Evolutionary conservation across 306 rosid species (phyloP).

Genomic region (Aeschynomene evenia): DNA sequence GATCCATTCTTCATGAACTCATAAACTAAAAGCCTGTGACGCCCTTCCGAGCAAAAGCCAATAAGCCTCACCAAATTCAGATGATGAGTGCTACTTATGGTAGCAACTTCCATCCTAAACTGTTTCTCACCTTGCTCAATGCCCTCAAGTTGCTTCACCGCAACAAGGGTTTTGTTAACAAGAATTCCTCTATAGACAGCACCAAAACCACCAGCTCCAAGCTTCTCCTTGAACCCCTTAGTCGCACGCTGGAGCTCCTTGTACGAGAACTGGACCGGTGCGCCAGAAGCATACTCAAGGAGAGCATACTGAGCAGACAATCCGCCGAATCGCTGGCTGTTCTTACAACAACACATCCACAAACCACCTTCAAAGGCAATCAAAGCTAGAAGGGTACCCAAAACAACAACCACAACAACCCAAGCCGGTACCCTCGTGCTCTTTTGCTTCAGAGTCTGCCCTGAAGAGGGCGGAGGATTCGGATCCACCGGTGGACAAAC

Average conservation of each 20-base stretch:
- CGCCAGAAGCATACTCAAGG: slow-evolving; percentile 97
- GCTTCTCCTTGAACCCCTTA: slow-evolving; percentile 84
- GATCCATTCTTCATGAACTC: slow-evolving; percentile 90
- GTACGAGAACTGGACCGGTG: slow-evolving; percentile 75
- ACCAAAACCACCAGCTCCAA: slow-evolving; percentile 86
- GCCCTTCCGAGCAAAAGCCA: slow-evolving; percentile 92
- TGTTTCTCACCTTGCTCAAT: slow-evolving; percentile 89
- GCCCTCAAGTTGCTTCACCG: slow-evolving; percentile 87
- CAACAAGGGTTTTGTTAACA: slow-evolving; percentile 59
- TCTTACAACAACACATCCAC: slow-evolving; percentile 83
- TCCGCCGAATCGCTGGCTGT: slow-evolving; percentile 46
- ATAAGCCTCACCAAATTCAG: slow-evolving; percentile 80
- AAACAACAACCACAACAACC: slow-evolving; percentile 42
- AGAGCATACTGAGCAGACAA: slow-evolving; percentile 79
- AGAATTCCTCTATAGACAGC: slow-evolving; percentile 77
- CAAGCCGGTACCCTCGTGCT: slow-evolving; percentile 38
- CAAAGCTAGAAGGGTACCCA: slow-evolving; percentile 55
- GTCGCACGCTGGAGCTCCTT: slow-evolving; percentile 76
- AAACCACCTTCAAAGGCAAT: slow-evolving; percentile 63
- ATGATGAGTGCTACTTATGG: slow-evolving; percentile 89
- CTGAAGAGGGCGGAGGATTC: slow-evolving; percentile 35
- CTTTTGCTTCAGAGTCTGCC: slow-evolving; percentile 14
- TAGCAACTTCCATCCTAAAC: slow-evolving; percentile 84
- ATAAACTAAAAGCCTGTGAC: slow-evolving; percentile 76
- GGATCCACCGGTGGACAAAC: slow-evolving; percentile 37